Conservation (phyloP, 2,329 filamentous ascomycete species). For the Cladosporium sp. region DNA sequence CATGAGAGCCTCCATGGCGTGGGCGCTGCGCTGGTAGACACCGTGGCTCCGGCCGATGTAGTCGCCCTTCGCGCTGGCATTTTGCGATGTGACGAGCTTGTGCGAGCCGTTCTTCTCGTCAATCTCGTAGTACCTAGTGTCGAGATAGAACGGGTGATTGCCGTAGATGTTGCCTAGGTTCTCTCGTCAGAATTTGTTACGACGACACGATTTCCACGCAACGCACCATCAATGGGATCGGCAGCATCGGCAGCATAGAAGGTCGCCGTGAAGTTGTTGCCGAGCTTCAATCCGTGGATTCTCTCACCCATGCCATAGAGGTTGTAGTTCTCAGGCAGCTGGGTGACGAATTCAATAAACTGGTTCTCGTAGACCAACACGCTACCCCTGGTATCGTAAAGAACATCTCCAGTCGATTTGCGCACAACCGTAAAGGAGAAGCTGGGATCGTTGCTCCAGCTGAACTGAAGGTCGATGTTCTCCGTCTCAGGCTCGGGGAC, state of each 20-base stretch:
- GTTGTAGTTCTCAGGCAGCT: conserved; percentile 65
- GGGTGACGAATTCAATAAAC: conserved; percentile 66
- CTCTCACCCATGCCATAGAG: conserved; percentile 66
- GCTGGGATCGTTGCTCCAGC: conserved; percentile 51
- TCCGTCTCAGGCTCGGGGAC: conserved; percentile 36
- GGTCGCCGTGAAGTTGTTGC: conserved; percentile 65
- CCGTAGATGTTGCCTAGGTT: conserved; percentile 60
- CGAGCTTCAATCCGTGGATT: conserved; percentile 64
- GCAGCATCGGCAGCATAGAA: conserved; percentile 63
- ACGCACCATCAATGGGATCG: conserved; percentile 49
- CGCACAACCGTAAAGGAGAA: conserved; percentile 53
- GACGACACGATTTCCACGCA: no score
- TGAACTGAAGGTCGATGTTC: conserved; percentile 44
- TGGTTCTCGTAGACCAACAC: conserved; percentile 69
- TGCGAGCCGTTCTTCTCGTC: conserved; percentile 39
- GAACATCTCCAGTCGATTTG: conserved; percentile 55
- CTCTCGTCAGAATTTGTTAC: no score
- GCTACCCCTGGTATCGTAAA: conserved; percentile 61
- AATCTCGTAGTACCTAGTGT: conserved; percentile 66
- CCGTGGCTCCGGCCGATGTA: conserved; percentile 69
- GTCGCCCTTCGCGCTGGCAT: conserved; percentile 45
- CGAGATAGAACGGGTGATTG: conserved; percentile 70
- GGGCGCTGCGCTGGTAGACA: conserved; percentile 69
- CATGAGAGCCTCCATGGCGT: conserved; percentile 67
- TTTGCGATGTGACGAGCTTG: conserved; percentile 48